These are phyloP conservation scores for Fusarium pseudograminearum DNA, from an alignment of 2,329 filamentous ascomycete genomes.

Conservation along the genomic window DNA sequence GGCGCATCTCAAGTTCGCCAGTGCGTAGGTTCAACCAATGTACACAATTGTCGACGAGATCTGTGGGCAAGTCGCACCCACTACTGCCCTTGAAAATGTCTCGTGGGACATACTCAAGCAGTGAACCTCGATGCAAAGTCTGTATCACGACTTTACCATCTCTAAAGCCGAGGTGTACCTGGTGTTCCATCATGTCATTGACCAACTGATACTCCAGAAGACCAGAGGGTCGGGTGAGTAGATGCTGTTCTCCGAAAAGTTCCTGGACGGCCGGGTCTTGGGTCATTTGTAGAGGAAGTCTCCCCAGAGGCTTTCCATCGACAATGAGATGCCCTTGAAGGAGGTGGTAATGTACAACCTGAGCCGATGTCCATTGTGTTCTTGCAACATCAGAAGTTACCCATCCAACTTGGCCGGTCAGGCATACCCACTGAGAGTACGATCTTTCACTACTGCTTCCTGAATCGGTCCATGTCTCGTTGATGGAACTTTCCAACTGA, in stretches of 20 bases:
- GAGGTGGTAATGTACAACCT: slow-evolving; percentile 52
- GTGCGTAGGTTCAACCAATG: slow-evolving; percentile 69
- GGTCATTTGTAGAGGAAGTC: slow-evolving; percentile 65
- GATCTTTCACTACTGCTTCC: background rate
- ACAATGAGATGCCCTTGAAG: slow-evolving; percentile 53
- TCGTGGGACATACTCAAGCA: slow-evolving; percentile 54
- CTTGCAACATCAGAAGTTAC: background rate
- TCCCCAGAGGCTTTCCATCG: slow-evolving; percentile 53
- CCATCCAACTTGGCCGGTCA: slow-evolving; percentile 14
- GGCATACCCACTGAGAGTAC: slow-evolving; percentile 20
- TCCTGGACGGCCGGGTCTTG: slow-evolving; percentile 57
- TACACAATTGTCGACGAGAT: slow-evolving; percentile 63
- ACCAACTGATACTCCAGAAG: slow-evolving; percentile 64
- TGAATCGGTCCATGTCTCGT: slow-evolving; percentile 31
- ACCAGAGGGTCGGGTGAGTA: slow-evolving; percentile 65
- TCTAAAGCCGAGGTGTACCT: slow-evolving; percentile 67
- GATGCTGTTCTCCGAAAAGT: slow-evolving; percentile 66
- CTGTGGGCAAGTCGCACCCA: slow-evolving; percentile 62
- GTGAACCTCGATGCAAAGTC: slow-evolving; percentile 42
- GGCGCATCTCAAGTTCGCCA: slow-evolving; percentile 63
- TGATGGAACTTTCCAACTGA: slow-evolving; percentile 42
- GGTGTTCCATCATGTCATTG: slow-evolving; percentile 38
- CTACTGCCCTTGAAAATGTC: slow-evolving; percentile 44
- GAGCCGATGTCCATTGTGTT: slow-evolving; percentile 7
- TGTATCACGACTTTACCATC: slow-evolving; percentile 57